These are phyloP conservation scores for Chlorella sp. DNA, from an alignment of 139 green algal species.

Conservation along the genomic window DNA sequence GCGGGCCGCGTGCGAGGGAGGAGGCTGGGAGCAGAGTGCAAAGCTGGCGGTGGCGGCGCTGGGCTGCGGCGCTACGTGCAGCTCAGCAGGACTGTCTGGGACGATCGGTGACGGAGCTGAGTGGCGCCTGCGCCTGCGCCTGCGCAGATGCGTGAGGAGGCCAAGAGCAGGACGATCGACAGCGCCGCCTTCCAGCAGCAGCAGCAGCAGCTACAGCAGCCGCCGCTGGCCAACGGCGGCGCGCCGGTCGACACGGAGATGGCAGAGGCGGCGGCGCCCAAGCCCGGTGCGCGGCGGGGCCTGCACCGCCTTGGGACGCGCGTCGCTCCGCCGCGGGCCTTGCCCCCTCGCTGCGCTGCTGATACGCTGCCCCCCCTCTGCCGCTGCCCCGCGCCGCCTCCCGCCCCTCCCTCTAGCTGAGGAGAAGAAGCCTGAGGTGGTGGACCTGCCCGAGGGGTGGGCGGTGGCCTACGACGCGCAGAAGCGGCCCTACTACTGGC, in stretches of 20 bases:
- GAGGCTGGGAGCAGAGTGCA: too few relatives aligned
- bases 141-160: constrained; percentile 23
- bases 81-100: too few relatives aligned
- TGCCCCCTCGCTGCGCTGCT: too few relatives aligned
- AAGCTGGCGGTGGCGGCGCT: too few relatives aligned
- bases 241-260: neutral
- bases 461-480: constrained; percentile 60
- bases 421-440: constrained; percentile 2
- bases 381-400: neutral
- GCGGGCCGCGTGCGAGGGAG: too few relatives aligned
- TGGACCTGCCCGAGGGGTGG: constrained; percentile 69
- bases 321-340: too few relatives aligned
- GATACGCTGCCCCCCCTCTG: too few relatives aligned
- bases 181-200: neutral
- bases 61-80: too few relatives aligned
- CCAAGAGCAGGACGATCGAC: neutral
- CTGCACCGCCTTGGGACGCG: too few relatives aligned
- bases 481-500: constrained; percentile 70
- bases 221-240: neutral
- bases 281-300: too few relatives aligned
- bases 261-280: neutral
- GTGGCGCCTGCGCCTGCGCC: too few relatives aligned
- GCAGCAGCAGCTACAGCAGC: neutral
- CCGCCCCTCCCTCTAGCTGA: neutral
- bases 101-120: too few relatives aligned